Conservation (phyloP, 192 early-diverging fungal species). For the Borealophlyctis nickersoniae region DNA sequence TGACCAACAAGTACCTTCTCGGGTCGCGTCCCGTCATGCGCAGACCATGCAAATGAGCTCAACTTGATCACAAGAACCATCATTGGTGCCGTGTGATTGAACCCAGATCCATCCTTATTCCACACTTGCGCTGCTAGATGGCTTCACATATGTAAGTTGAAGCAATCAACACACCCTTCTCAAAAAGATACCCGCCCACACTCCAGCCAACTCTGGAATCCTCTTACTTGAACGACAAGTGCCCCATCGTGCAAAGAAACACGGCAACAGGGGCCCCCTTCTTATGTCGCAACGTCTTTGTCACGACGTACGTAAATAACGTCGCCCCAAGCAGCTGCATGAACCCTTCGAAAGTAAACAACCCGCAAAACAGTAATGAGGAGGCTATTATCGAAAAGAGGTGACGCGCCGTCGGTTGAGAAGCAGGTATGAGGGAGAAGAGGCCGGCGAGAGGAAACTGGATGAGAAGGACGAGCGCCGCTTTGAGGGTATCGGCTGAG, state of each 20-base stretch:
- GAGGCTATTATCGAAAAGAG: conserved; percentile 42
- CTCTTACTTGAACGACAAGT: conserved; percentile 31
- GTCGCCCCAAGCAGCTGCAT: conserved; percentile 29
- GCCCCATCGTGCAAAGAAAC: conserved; percentile 34
- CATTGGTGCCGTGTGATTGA: conserved; percentile 88
- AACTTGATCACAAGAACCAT: conserved; percentile 95
- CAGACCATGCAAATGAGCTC: conserved; percentile 81
- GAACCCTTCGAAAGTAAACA: conserved; percentile 37
- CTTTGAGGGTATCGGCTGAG: conserved; percentile 13
- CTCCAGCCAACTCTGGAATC: background rate
- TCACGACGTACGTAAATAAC: conserved; percentile 25
- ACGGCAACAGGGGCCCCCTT: conserved; percentile 28
- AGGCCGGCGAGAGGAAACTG: conserved; percentile 24
- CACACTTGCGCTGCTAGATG: conserved; percentile 27
- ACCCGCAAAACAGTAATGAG: conserved; percentile 22
- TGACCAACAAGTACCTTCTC: conserved; percentile 21
- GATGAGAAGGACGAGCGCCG: conserved; percentile 1
- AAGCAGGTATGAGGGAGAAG: conserved; percentile 23
- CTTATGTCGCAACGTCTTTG: conserved; percentile 4
- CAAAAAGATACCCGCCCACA: conserved; percentile 1
- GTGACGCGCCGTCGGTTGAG: conserved; percentile 25
- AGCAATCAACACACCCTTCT: conserved; percentile 2
- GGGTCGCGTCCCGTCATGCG: conserved; percentile 69
- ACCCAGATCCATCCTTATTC: conserved; percentile 43
- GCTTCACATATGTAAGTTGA: conserved; percentile 1